Percentiles rank a stretch among this genome's conserved stretches.
Conservation (phyloP, 2,329 filamentous ascomycete species). For the Aspergillus novoparasiticus region DNA sequence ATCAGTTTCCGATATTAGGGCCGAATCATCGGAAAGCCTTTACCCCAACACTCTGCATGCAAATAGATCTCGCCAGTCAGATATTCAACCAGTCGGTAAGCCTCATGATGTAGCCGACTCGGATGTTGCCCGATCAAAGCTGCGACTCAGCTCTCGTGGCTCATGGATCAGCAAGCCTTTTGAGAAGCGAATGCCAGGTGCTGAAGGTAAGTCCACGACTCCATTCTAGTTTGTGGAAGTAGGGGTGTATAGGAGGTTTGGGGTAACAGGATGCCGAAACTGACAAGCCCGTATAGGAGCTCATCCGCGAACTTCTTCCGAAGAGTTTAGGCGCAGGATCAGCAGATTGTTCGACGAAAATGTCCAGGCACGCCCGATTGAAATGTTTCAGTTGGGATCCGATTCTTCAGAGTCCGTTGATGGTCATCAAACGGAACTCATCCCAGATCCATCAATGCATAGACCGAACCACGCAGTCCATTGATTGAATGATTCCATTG, state of each 20-base stretch:
- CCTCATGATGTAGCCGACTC: background rate
- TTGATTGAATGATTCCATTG: background rate
- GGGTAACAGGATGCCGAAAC: background rate
- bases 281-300: slow-evolving; percentile 12
- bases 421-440: background rate
- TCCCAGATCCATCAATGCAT: background rate
- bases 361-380: slow-evolving; percentile 25
- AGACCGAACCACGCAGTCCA: background rate
- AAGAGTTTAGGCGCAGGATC: slow-evolving; percentile 36
- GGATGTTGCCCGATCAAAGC: slow-evolving; percentile 13
- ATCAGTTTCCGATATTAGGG: slow-evolving; percentile 1
- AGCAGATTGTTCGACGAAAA: slow-evolving; percentile 38
- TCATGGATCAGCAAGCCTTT: slow-evolving; percentile 25
- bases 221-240: background rate
- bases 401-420: slow-evolving; percentile 14
- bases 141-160: slow-evolving; percentile 19
- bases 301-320: slow-evolving; percentile 31
- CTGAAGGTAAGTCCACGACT: slow-evolving; percentile 14
- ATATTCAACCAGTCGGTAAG: background rate
- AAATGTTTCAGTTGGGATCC: slow-evolving; percentile 28
- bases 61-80: slow-evolving; percentile 8
- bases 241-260: background rate
- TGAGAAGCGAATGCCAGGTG: slow-evolving; percentile 14
- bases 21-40: slow-evolving; percentile 2
- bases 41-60: slow-evolving; percentile 9